Base-by-base conservation (phyloP, 352 stramenopile genomes). In the Pythium brassicae region DNA sequence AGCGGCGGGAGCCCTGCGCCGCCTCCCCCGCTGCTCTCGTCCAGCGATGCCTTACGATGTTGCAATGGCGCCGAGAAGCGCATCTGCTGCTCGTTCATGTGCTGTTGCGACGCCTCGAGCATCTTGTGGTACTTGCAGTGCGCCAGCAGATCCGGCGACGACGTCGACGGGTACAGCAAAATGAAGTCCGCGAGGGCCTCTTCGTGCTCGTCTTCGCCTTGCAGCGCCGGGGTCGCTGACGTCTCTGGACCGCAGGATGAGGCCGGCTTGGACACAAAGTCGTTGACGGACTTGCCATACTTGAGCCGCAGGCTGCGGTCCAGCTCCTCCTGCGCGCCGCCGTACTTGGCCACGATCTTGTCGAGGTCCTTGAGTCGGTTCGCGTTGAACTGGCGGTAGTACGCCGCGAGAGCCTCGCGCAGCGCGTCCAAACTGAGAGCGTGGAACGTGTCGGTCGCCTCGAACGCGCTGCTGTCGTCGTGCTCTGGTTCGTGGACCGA, bases 31-130 rank as follows among this genome's bases (percentile, higher is more conserved):
- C 59, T 65, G 14, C 23, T 53, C 19, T 52, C 51, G 27, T 32
- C 29, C 7, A 25, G 40, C 40, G 19, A 45, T 15, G 25, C 66
- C 68, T 35, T 76, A 5, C 81, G 81, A 54, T 93, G 83, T 59
- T 94, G 82, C 22, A 94, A 55, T 43, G 84, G 84, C 1, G 80
- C 82, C 0, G 77, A 83, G 53, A 94, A 89, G 19, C 84, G 72
- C 65, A 94, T 75, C 50, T 92, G 80, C 62, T 90, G 73, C 56
- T 92, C 84, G 55, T 89, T 78, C 35, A 88, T 87, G 57, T 90
- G 69, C 32, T 86, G 69, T 59, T 91, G 78, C 2, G 80, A 89
- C n/a, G 81, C 83, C 19, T 89, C 80, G 14, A 94, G 63, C 63
- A 94, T 89, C 55, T 86, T 83, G 25, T 67, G 70, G 50, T 91